phyloP scores from a whole-genome alignment of 2,329 filamentous ascomycete species.

The Calonectria hawksworthii region DNA sequence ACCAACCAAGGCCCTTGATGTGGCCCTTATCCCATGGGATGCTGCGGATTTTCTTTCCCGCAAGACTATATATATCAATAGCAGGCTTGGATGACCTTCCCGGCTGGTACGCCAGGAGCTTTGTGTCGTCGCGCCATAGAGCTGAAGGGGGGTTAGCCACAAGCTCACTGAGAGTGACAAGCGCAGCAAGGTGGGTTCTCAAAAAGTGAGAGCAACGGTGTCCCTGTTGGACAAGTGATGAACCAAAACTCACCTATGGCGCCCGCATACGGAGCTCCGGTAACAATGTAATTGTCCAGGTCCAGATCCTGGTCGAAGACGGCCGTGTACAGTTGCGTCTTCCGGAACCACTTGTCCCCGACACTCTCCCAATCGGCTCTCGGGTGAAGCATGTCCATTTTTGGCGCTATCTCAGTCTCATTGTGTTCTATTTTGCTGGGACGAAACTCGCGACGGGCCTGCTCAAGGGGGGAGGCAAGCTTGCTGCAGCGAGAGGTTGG shows the following conservation, averaged over 20 bases:
- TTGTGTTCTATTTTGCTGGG: slow-evolving; percentile 35
- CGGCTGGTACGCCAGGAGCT: slow-evolving; percentile 83
- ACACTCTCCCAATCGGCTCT: slow-evolving; percentile 95
- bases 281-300: slow-evolving; percentile 93
- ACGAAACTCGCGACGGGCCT: slow-evolving; percentile 1
- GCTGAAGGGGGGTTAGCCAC: slow-evolving; percentile 66
- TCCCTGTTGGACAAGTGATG: neutral
- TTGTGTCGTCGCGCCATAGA: slow-evolving; percentile 88
- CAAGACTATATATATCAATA: slow-evolving; percentile 95
- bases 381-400: slow-evolving; percentile 73
- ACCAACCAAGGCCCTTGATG: slow-evolving; percentile 94
- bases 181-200: neutral
- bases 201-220: neutral
- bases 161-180: neutral
- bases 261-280: slow-evolving; percentile 92
- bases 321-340: slow-evolving; percentile 91
- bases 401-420: slow-evolving; percentile 52
- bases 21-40: slow-evolving; percentile 93
- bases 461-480: slow-evolving; percentile 13
- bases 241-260: slow-evolving; percentile 80
- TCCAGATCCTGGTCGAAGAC: slow-evolving; percentile 95
- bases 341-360: slow-evolving; percentile 95
- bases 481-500: slow-evolving; percentile 32
- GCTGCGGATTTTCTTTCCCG: slow-evolving; percentile 87
- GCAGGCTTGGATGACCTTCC: slow-evolving; percentile 80